phyloP scores from a whole-genome alignment of 805 yeast genomes.

The Jamesozyma hellenica region DNA sequence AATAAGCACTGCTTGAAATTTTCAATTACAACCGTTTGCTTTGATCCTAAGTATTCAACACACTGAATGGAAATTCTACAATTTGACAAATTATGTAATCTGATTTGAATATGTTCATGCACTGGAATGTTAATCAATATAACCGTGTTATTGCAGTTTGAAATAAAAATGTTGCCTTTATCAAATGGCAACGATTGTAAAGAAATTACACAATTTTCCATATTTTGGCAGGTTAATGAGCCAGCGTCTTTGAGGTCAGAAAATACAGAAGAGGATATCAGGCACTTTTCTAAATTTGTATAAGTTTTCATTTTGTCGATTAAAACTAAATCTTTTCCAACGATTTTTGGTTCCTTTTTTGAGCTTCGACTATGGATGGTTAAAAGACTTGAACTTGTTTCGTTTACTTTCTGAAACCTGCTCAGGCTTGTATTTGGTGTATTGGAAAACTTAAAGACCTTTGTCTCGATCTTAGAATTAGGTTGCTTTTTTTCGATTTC shows the following conservation, averaged over 20 bases:
- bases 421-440: slow-evolving; percentile 1
- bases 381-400: not conserved
- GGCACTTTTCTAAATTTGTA: slow-evolving; percentile 10
- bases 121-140: slow-evolving; percentile 8
- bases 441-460: slow-evolving; percentile 3
- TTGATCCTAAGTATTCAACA: not conserved
- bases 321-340: slow-evolving; percentile 2
- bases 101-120: slow-evolving; percentile 16
- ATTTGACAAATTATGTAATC: slow-evolving; percentile 15
- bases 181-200: slow-evolving; percentile 12
- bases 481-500: slow-evolving; percentile 4
- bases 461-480: not conserved
- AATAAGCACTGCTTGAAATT: slow-evolving; percentile 16
- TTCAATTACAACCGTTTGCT: slow-evolving; percentile 22
- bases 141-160: slow-evolving; percentile 11
- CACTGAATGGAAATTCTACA: slow-evolving; percentile 16
- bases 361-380: not conserved
- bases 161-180: slow-evolving; percentile 20
- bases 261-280: slow-evolving; percentile 1
- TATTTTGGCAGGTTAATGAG: slow-evolving; percentile 13
- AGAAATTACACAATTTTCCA: slow-evolving; percentile 9
- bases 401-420: not conserved
- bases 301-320: slow-evolving; percentile 3
- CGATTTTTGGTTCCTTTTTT: slow-evolving; percentile 1
- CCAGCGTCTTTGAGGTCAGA: slow-evolving; percentile 6